Percentiles rank a stretch among this genome's conserved stretches.
phyloP scores from a whole-genome alignment of 441 rosid species.

The Breynia disticha region DNA sequence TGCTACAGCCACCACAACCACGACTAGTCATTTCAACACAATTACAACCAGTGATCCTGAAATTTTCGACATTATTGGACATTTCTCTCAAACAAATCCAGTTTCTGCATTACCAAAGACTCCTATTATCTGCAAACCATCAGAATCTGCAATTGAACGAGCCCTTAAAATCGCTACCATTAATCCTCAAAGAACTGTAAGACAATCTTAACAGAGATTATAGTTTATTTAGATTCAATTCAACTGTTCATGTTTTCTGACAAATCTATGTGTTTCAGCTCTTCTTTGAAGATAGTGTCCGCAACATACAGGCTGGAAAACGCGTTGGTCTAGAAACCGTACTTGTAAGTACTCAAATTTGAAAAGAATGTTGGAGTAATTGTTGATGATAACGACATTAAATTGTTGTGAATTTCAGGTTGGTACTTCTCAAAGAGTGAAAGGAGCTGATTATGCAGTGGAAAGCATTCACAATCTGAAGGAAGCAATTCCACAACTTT shows the following conservation, averaged over 20 bases:
- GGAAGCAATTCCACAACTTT: conserved; percentile 78
- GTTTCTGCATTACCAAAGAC: conserved; percentile 45
- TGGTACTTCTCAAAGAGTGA: conserved; percentile 61
- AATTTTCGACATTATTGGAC: conserved; percentile 49
- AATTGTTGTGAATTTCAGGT: conserved; percentile 30
- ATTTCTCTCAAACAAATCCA: conserved; percentile 37
- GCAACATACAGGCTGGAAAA: conserved; percentile 84
- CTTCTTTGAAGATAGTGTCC: conserved; percentile 90
- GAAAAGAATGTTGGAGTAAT: too few relatives aligned
- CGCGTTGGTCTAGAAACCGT: conserved; percentile 81
- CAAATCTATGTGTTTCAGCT: conserved; percentile 30
- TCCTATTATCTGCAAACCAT: conserved; percentile 80
- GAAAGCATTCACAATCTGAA: conserved; percentile 87
- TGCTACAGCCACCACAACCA: not conserved
- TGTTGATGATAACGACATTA: not conserved
- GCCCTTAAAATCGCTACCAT: conserved; percentile 71
- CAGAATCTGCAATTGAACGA: conserved; percentile 53
- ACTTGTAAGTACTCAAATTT: conserved; percentile 38
- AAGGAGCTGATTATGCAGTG: conserved; percentile 84
- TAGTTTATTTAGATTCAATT: not conserved
- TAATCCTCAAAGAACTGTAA: conserved; percentile 72
- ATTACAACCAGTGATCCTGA: conserved; percentile 8
- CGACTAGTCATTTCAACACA: not conserved
- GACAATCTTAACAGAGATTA: conserved; percentile 5
- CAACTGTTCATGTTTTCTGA: not conserved